These are phyloP conservation scores for Ambrosiella cleistominuta DNA, from an alignment of 2,329 filamentous ascomycete genomes.

Conservation along the genomic window DNA sequence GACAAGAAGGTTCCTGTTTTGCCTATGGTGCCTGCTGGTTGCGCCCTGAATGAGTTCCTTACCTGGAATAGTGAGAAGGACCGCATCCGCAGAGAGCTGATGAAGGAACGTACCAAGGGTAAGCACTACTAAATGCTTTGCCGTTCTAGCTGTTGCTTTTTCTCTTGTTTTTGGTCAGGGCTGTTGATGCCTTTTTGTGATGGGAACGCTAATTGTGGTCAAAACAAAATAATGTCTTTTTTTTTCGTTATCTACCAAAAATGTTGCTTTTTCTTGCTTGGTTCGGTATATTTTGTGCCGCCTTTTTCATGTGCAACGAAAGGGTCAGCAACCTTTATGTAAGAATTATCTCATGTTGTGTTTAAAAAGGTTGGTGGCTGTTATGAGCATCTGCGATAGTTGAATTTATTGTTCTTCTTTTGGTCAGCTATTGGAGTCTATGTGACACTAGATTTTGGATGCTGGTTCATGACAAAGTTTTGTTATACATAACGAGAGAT, in stretches of 20 bases:
- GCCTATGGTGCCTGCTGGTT: constrained; percentile 87
- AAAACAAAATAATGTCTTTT: constrained; percentile 2
- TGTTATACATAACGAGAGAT: background rate
- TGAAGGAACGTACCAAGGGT: constrained; percentile 43
- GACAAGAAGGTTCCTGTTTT: constrained; percentile 90
- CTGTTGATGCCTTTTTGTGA: background rate
- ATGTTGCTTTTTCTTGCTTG: background rate
- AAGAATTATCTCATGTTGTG: background rate
- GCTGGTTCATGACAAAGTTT: background rate
- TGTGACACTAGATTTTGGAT: background rate
- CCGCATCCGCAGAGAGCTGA: constrained; percentile 45
- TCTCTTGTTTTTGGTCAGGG: background rate
- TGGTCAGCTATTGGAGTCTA: background rate
- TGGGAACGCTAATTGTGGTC: background rate
- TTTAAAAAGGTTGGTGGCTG: background rate
- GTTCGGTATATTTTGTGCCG: background rate
- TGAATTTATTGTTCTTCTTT: background rate
- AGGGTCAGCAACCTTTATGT: background rate
- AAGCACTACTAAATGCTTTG: constrained; percentile 22
- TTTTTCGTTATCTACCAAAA: background rate
- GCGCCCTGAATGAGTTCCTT: constrained; percentile 80
- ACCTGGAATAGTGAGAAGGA: constrained; percentile 66
- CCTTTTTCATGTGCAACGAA: background rate
- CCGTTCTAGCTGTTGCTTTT: background rate
- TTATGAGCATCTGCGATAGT: background rate